These are phyloP conservation scores for Eustoma russellianum DNA, from an alignment of 257 asterid species.

Conservation along the genomic window DNA sequence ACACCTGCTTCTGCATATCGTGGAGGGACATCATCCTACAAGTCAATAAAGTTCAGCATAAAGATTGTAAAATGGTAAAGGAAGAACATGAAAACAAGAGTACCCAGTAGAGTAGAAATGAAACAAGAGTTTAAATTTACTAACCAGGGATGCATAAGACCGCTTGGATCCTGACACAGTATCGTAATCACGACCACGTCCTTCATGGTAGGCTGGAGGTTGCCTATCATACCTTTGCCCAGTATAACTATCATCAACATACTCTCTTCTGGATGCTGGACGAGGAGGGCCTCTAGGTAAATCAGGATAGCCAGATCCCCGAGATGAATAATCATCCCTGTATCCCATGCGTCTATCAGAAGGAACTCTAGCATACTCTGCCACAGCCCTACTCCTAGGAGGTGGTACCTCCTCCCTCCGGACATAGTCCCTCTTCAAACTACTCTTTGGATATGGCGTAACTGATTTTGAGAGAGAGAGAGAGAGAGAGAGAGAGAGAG, in stretches of 20 bases:
- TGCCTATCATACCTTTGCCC: slow-evolving; percentile 82
- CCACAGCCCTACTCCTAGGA: slow-evolving; percentile 69
- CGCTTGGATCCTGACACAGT: slow-evolving; percentile 87
- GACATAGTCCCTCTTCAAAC: slow-evolving; percentile 65
- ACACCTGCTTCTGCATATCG: slow-evolving; percentile 73
- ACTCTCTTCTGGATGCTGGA: slow-evolving; percentile 67
- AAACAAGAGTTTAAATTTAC: slow-evolving; percentile 2
- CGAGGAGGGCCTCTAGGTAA: slow-evolving; percentile 56
- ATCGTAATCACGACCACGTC: slow-evolving; percentile 64
- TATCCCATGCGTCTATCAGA: slow-evolving; percentile 62
- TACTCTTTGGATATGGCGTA: slow-evolving; percentile 62
- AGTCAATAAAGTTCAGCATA: no score
- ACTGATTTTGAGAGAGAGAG: no score
- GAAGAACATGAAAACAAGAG: neutral
- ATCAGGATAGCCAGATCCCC: slow-evolving; percentile 70
- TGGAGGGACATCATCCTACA: slow-evolving; percentile 79
- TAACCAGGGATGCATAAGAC: slow-evolving; percentile 61
- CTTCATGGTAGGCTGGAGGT: slow-evolving; percentile 66
- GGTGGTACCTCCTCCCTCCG: slow-evolving; percentile 67
- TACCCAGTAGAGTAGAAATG: neutral
- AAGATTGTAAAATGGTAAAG: no score
- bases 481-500: no score
- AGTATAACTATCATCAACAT: slow-evolving; percentile 64
- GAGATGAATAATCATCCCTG: slow-evolving; percentile 75
- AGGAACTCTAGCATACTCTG: slow-evolving; percentile 49